Evolutionary conservation across 768 basidiomycete genomes (phyloP), one percentile per base, ranked within the genome.

Genomic region (Panaeolus papilionaceus): DNA sequence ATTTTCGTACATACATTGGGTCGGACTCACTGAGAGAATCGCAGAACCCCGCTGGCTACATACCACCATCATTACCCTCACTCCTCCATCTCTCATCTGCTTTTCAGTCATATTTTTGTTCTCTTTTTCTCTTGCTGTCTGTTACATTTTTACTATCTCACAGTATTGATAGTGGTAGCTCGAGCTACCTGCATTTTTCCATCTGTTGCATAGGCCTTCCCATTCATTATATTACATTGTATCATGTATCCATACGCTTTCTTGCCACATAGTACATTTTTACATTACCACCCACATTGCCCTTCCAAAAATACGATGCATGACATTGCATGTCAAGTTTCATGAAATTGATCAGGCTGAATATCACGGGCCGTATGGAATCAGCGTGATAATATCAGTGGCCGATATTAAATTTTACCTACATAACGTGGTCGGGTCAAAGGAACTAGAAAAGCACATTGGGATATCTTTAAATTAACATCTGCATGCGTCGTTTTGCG

Each of bases 111-210:
- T 18, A 16, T n/a, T 58, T 51, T 51, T 44, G 47, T 33, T 58
- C 28, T 58, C 16, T 16, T 58, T 12, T 33, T 23, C 42, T 51
- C 14, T 28, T 51, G 23, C 49, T 51, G 26, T 51, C 49, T 51
- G 12, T 4, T 37, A 37, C 33, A 28, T 16, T 58, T 33, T 58
- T 33, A 58, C 54, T 58, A 58, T 58, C 54, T 58, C 54, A 58
- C 54, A 58, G 54, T 58, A 33, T 58, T 58, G 54, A 58, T 58
- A 58, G 54, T 58, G 54, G 54, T 58, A 58, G 54, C 54, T 58
- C 11, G 10, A 28, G 54, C 54, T 58, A 58, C 54, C 16, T 58
- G 26, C 47, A 20, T 18, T 51, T 51, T 20, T 51, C 4, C n/a
- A 33, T 58, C 28, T 58, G 28, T 58, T 33, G 26, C 54, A 58